These are phyloP conservation scores for Cyberlindnera japonica DNA, from an alignment of 805 yeast species.

Conservation along the genomic window DNA sequence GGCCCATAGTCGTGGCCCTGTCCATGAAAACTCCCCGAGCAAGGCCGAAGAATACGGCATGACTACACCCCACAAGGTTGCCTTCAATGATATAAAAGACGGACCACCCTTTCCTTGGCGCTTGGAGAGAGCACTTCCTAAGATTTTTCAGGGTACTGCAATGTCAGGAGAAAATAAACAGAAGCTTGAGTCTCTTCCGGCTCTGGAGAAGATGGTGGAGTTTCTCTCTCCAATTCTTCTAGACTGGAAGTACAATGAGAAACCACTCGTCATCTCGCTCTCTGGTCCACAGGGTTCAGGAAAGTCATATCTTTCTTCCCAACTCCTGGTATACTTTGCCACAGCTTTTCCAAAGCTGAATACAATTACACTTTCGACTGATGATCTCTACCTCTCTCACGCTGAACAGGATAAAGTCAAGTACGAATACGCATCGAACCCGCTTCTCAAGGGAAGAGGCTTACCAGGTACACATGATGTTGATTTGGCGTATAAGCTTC, in stretches of 20 bases:
- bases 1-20: not conserved
- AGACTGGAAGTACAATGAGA: slow-evolving; percentile 26
- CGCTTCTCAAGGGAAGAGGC: slow-evolving; percentile 73
- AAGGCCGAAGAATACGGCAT: too few relatives aligned
- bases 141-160: not conserved
- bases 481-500: slow-evolving; percentile 26
- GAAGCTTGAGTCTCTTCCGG: not conserved
- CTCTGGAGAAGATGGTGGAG: slow-evolving; percentile 13
- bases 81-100: not conserved
- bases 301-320: slow-evolving; percentile 53
- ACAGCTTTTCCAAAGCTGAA: slow-evolving; percentile 34
- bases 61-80: not conserved
- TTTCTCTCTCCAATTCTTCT: slow-evolving; percentile 31
- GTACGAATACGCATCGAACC: slow-evolving; percentile 39
- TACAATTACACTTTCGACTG: slow-evolving; percentile 63
- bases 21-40: not conserved
- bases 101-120: not conserved
- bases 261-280: slow-evolving; percentile 39
- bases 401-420: slow-evolving; percentile 52
- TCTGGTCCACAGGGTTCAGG: slow-evolving; percentile 76
- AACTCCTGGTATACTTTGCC: slow-evolving; percentile 35
- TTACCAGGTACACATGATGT: slow-evolving; percentile 93
- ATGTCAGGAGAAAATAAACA: not conserved
- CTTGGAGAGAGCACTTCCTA: too few relatives aligned
- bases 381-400: slow-evolving; percentile 78